Conservation (phyloP, 805 yeast genomes). For the Sugiyamaella smithiae region DNA sequence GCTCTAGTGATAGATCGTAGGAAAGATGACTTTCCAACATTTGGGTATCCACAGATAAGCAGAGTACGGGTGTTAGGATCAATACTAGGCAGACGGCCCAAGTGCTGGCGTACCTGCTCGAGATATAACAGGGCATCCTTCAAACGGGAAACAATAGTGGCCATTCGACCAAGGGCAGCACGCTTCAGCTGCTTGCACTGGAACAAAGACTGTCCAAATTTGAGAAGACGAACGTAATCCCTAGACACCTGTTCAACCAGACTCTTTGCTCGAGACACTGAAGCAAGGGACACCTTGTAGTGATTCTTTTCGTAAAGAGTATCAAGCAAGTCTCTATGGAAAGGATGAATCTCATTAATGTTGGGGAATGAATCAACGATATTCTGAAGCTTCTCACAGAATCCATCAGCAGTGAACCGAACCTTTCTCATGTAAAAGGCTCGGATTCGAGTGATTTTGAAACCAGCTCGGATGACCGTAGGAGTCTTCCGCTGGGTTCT, state of each 20-base stretch:
- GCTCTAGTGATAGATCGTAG: slow-evolving; percentile 92
- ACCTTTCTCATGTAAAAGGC: slow-evolving; percentile 98
- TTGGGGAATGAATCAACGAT: slow-evolving; percentile 88
- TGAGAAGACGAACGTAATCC: slow-evolving; percentile 89
- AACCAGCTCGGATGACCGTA: slow-evolving; percentile 96
- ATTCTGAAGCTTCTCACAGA: slow-evolving; percentile 86
- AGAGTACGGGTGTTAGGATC: slow-evolving; percentile 98
- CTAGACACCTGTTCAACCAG: slow-evolving; percentile 93
- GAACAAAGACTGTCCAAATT: slow-evolving; percentile 95
- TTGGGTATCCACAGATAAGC: slow-evolving; percentile 97
- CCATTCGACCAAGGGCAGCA: slow-evolving; percentile 99
- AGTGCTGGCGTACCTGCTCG: slow-evolving; percentile 98
- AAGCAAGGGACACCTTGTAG: slow-evolving; percentile 93
- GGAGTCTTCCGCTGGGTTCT: slow-evolving; percentile 99
- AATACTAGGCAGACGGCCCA: slow-evolving; percentile 96
- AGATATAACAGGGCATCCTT: slow-evolving; percentile 90
- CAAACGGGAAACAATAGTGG: slow-evolving; percentile 91
- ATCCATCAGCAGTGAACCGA: slow-evolving; percentile 93
- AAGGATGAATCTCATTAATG: slow-evolving; percentile 96
- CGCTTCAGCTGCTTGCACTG: slow-evolving; percentile 98
- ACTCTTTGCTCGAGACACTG: slow-evolving; percentile 89
- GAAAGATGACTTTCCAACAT: slow-evolving; percentile 97
- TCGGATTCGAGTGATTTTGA: slow-evolving; percentile 92
- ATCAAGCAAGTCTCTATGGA: slow-evolving; percentile 97
- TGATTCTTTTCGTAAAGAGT: slow-evolving; percentile 97